Evolutionary conservation across 2,329 filamentous ascomycete species (phyloP).

Genomic region (Magnaporthiopsis incrustans): DNA sequence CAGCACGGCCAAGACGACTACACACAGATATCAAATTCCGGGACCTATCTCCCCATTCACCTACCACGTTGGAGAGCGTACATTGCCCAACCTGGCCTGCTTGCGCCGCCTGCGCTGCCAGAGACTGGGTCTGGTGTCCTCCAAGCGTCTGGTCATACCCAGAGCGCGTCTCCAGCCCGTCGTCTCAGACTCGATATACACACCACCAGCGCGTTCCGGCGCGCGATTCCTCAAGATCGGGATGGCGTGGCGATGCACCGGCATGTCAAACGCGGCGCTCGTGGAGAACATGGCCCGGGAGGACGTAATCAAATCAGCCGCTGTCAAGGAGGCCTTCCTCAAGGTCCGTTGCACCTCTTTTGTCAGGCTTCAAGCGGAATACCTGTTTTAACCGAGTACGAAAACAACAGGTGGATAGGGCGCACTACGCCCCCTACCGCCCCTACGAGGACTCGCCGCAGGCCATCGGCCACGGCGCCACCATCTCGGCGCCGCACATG

Average conservation of each 20-base stretch:
- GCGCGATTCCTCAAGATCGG: constrained; percentile 11
- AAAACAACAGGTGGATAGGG: constrained; percentile 66
- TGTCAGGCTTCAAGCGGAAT: no score
- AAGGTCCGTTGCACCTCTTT: no score
- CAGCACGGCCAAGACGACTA: no score
- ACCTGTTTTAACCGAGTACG: no score
- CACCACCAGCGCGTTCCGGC: background rate
- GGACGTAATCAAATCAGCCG: constrained; percentile 61
- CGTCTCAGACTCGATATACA: background rate
- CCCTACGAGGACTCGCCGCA: constrained; percentile 61
- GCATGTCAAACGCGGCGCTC: constrained; percentile 63
- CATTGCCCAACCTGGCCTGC: no score
- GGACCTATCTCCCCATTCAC: no score
- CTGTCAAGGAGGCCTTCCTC: constrained; percentile 74
- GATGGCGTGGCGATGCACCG: constrained; percentile 91
- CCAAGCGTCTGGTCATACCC: no score
- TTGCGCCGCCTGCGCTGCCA: no score
- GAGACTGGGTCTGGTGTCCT: no score
- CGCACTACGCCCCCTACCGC: constrained; percentile 63
- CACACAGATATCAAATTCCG: no score
- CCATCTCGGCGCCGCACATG: constrained; percentile 55
- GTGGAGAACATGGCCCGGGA: constrained; percentile 69
- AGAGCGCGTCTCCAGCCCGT: no score
- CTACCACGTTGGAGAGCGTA: no score
- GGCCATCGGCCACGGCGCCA: constrained; percentile 45